A percentile compares a stretch with the other conserved stretches of the same genome.
phyloP scores from a whole-genome alignment of 1,139 yeast genomes.

The Suhomyces ambrosiae region DNA sequence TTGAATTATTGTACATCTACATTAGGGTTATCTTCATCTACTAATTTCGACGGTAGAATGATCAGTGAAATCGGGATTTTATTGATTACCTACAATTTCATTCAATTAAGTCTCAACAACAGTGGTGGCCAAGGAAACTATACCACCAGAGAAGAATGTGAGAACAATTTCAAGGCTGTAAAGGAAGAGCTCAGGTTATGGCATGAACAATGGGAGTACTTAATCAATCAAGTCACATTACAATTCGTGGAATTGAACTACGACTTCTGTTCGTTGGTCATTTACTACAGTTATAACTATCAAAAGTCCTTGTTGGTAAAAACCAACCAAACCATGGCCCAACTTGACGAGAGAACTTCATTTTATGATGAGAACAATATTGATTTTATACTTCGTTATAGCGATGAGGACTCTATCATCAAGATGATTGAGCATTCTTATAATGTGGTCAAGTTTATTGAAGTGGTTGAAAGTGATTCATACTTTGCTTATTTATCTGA shows the following conservation, averaged over 20 bases:
- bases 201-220: constrained; percentile 72
- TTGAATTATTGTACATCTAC: constrained; percentile 64
- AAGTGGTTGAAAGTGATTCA: constrained; percentile 53
- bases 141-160: constrained; percentile 27
- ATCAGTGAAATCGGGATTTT: constrained; percentile 75
- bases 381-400: constrained; percentile 24
- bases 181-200: constrained; percentile 52
- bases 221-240: constrained; percentile 70
- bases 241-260: constrained; percentile 79
- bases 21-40: constrained; percentile 62
- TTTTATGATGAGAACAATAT: constrained; percentile 29
- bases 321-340: constrained; percentile 5
- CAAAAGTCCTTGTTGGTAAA: constrained; percentile 19
- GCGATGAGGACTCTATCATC: constrained; percentile 24
- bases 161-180: constrained; percentile 26
- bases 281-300: constrained; percentile 40
- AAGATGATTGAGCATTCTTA: constrained; percentile 39
- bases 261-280: constrained; percentile 62
- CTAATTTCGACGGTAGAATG: constrained; percentile 83
- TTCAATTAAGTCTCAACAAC: constrained; percentile 43
- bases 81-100: constrained; percentile 60
- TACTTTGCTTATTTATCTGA: constrained; percentile 72
- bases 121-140: constrained; percentile 11
- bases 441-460: constrained; percentile 43
- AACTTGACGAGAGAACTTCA: constrained; percentile 5